Conservation (phyloP, 495 filamentous ascomycete genomes). For the Hypoxylon crocopeplum region DNA sequence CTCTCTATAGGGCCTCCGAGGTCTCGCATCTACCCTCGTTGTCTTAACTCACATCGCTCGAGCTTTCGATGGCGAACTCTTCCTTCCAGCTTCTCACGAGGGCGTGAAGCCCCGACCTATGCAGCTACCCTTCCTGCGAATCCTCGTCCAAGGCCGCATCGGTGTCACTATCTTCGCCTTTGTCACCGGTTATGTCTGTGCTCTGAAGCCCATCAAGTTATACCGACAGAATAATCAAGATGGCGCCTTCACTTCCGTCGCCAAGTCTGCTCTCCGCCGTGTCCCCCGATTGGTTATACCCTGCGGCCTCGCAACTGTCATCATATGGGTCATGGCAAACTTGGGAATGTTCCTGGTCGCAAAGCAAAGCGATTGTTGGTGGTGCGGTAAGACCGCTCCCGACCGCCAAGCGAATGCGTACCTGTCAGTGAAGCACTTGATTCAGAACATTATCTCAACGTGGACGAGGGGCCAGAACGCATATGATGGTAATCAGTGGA, state of each 20-base stretch:
- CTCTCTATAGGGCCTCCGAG: slow-evolving; percentile 63
- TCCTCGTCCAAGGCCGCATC: slow-evolving; percentile 68
- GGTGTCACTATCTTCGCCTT: slow-evolving; percentile 72
- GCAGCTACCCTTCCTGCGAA: slow-evolving; percentile 66
- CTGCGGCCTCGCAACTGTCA: slow-evolving; percentile 61
- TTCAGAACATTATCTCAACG: slow-evolving; percentile 57
- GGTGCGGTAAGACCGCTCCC: slow-evolving; percentile 63
- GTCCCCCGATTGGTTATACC: slow-evolving; percentile 68
- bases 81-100: slow-evolving; percentile 58
- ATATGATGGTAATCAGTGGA: slow-evolving; percentile 73
- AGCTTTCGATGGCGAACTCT: slow-evolving; percentile 64
- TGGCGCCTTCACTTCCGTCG: slow-evolving; percentile 60
- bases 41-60: slow-evolving; percentile 69
- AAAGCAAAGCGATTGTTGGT: slow-evolving; percentile 63
- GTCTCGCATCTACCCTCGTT: slow-evolving; percentile 68
- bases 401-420: slow-evolving; percentile 47
- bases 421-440: slow-evolving; percentile 45
- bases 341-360: slow-evolving; percentile 65
- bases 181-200: slow-evolving; percentile 72
- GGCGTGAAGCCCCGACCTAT: slow-evolving; percentile 58
- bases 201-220: slow-evolving; percentile 68
- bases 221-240: slow-evolving; percentile 61
- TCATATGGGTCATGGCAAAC: slow-evolving; percentile 65
- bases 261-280: slow-evolving; percentile 69
- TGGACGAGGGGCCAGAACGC: slow-evolving; percentile 66